Base-by-base conservation (phyloP, 139 green algal genomes). In the Volvox reticuliferus region DNA sequence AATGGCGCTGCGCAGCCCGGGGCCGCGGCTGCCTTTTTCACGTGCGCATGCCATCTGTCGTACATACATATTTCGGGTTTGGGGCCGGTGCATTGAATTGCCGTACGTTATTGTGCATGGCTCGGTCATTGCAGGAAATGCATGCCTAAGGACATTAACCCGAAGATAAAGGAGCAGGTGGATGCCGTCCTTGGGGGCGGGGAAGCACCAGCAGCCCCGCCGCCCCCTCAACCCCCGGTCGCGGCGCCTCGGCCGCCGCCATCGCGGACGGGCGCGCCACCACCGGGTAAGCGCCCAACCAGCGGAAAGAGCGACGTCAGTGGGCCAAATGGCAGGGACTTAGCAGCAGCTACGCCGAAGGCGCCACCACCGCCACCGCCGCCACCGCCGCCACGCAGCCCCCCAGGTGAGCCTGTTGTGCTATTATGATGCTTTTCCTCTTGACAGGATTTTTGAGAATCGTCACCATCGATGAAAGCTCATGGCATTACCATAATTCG, bases 151-250 rank as follows among this genome's bases (percentile, higher is more conserved):
- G 95, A 97, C 87, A 79, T 99, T 16, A 98, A 98, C 89, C 94
- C 96, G 13, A 98, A 98, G 89, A 94, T 99, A 3, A 94, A 92
- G 82, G 96, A 98, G 90, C 94, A 97, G 88, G 92, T 98, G 19
- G 94, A 97, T 62, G 90, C 93, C 19, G 94, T 94, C 2, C 71
- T 98, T 32, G 93, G 89, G 14, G 91, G 90, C 21, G 82, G 82
- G 5, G 82, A 87, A 2, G 63, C 82, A 12, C 62, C 62, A 32
- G 33, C 83, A 62, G 81, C 63, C 14, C 63, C 33, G 18, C 75
- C 76, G 30, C 91, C 44, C 36, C 76, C 91, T 0, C 82, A 81
- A 28, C 82, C 65, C 75, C 71, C 92, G 0, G 79, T 69, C 2
- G 68, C 78, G 62, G 28, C n/a, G 85, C 85, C 67, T 62, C 83